Conservation (phyloP, 1,284 basidiomycete species). For the Moniliella sp. region DNA sequence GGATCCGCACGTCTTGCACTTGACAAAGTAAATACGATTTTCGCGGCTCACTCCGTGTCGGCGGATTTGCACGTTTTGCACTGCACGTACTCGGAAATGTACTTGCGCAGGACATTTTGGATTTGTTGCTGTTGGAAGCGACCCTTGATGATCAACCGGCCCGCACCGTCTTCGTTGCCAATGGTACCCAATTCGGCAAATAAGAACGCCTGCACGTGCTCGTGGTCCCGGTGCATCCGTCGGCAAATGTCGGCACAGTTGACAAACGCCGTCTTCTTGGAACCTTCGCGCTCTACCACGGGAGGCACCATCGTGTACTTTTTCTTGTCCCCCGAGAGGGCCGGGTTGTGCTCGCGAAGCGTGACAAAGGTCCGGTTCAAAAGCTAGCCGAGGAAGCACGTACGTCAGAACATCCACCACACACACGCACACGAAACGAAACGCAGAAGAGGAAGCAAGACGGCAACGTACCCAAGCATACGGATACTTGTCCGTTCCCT, state of each 20-base stretch:
- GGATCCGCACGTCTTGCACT: conserved; percentile 80
- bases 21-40: conserved; percentile 94
- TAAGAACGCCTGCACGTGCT: conserved; percentile 91
- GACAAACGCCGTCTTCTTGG: conserved; percentile 89
- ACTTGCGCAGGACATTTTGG: conserved; percentile 87
- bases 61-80: conserved; percentile 99
- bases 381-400: conserved; percentile 44
- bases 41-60: conserved; percentile 82
- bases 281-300: conserved; percentile 69
- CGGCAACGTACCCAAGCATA: too few relatives aligned
- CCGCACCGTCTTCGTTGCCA: conserved; percentile 76
- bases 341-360: conserved; percentile 78
- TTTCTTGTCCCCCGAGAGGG: conserved; percentile 51
- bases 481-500: too few relatives aligned
- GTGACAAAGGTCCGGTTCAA: conserved; percentile 79
- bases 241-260: conserved; percentile 95
- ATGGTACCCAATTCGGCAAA: conserved; percentile 97
- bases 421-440: too few relatives aligned
- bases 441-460: too few relatives aligned
- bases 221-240: conserved; percentile 93
- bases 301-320: conserved; percentile 97
- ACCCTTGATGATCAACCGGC: conserved; percentile 84
- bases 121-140: conserved; percentile 97
- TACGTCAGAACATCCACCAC: too few relatives aligned
- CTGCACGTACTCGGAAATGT: conserved; percentile 96